phyloP scores from a whole-genome alignment of 2,329 filamentous ascomycete species.

The Botrytis elliptica region DNA sequence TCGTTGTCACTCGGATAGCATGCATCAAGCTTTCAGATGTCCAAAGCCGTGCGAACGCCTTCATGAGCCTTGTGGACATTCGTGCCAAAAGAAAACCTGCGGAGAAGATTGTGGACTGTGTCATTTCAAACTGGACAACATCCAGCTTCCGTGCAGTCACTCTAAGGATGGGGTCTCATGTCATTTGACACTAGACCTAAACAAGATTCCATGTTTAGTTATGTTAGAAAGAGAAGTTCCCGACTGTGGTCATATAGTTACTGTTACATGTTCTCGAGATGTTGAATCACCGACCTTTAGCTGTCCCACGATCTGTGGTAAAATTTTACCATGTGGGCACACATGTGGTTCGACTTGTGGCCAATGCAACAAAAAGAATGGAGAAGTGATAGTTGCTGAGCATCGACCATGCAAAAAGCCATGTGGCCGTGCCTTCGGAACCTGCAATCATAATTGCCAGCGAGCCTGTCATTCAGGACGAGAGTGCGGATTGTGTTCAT shows the following conservation, averaged over 20 bases:
- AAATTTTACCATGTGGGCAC: conserved; percentile 56
- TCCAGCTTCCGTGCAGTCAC: conserved; percentile 45
- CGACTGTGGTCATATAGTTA: conserved; percentile 54
- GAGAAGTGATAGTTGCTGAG: conserved; percentile 37
- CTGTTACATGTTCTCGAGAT: conserved; percentile 53
- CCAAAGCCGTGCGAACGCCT: conserved; percentile 46
- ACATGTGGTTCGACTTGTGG: conserved; percentile 51
- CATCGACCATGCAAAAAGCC: conserved; percentile 50
- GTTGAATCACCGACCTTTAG: conserved; percentile 39
- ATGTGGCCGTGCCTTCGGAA: conserved; percentile 52
- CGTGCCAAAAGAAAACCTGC: conserved; percentile 44
- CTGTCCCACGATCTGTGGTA: conserved; percentile 51
- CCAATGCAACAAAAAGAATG: conserved; percentile 46
- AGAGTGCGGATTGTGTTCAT: conserved; percentile 48
- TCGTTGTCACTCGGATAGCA: conserved; percentile 48
- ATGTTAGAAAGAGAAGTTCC: conserved; percentile 50
- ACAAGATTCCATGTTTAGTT: conserved; percentile 48
- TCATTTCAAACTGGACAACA: conserved; percentile 36
- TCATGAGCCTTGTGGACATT: conserved; percentile 46
- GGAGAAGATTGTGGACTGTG: conserved; percentile 47
- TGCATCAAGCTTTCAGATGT: conserved; percentile 50
- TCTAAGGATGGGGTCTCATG: conserved; percentile 39
- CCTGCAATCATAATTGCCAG: conserved; percentile 57
- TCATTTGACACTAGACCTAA: conserved; percentile 46
- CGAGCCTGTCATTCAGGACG: conserved; percentile 51